A percentile compares a stretch with the other conserved stretches of the same genome.
These are phyloP conservation scores for Coemansia sp. DNA, from an alignment of 192 early-diverging fungal species.

Conservation along the genomic window DNA sequence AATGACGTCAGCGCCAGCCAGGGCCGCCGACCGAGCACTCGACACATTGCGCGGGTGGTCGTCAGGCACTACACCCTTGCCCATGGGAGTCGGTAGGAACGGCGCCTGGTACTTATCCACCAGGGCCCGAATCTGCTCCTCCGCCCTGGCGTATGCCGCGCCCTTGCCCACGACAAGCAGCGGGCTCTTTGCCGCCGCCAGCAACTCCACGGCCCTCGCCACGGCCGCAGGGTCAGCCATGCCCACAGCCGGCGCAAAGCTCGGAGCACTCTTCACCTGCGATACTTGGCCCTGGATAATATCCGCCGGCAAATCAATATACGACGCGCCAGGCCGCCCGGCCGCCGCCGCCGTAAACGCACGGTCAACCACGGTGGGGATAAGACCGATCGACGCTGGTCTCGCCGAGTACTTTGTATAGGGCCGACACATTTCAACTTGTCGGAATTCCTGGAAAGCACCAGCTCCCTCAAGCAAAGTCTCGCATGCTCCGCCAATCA, in stretches of 20 bases:
- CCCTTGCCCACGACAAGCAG: constrained; percentile 77
- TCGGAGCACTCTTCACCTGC: not conserved
- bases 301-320: constrained; percentile 72
- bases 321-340: constrained; percentile 68
- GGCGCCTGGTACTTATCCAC: constrained; percentile 63
- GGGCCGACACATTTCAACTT: constrained; percentile 65
- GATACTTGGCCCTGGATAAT: constrained; percentile 59
- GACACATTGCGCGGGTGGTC: constrained; percentile 62
- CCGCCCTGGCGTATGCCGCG: constrained; percentile 69
- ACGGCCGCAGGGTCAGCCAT: constrained; percentile 60
- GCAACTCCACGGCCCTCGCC: constrained; percentile 41
- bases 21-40: constrained; percentile 66
- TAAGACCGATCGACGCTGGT: constrained; percentile 52
- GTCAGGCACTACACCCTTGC: constrained; percentile 73
- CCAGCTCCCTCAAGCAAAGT: constrained; percentile 60
- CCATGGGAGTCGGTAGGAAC: constrained; percentile 75
- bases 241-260: constrained; percentile 23
- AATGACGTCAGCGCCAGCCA: constrained; percentile 69
- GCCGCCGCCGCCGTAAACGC: constrained; percentile 58
- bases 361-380: constrained; percentile 59
- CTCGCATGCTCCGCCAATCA: constrained; percentile 67
- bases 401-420: constrained; percentile 65
- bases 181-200: constrained; percentile 59
- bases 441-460: constrained; percentile 73
- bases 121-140: constrained; percentile 59